phyloP scores from a whole-genome alignment of 768 basidiomycete genomes.

The Serendipita indica region DNA sequence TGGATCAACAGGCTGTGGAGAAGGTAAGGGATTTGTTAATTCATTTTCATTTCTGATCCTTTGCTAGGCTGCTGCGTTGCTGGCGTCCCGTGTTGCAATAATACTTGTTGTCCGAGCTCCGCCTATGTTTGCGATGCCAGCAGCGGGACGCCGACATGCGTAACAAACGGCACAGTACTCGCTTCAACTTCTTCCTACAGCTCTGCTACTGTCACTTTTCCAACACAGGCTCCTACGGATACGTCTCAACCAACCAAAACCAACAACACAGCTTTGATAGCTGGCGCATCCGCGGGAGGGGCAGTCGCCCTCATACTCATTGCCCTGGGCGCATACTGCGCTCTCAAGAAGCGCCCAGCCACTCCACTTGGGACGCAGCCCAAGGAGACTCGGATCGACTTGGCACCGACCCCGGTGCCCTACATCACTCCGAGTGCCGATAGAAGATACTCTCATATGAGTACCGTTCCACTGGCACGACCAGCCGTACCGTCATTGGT shows the following conservation, averaged over 20 bases:
- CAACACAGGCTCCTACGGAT: neutral
- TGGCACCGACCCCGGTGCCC: too few relatives aligned
- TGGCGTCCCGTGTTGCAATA: neutral
- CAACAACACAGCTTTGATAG: constrained; percentile 3
- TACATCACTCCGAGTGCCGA: too few relatives aligned
- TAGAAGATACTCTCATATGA: neutral
- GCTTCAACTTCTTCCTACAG: neutral
- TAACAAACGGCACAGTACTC: too few relatives aligned
- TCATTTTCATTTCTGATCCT: neutral
- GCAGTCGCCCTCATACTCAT: constrained; percentile 1
- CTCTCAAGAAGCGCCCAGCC: neutral
- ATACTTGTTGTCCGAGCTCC: neutral
- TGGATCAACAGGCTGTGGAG: neutral
- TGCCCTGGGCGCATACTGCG: neutral
- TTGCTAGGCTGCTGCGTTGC: neutral
- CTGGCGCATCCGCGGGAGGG: neutral
- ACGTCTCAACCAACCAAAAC: neutral
- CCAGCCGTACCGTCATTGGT: neutral
- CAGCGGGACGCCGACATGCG: neutral
- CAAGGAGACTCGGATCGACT: too few relatives aligned
- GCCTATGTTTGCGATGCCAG: neutral
- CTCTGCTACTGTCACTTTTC: neutral
- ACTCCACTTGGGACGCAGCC: neutral
- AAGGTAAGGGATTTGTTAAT: neutral
- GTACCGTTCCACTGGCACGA: neutral